Evolutionary conservation across 2,329 filamentous ascomycete genomes (phyloP), one percentile per base, ranked within the genome.

Genomic region (Periconia digitata): DNA sequence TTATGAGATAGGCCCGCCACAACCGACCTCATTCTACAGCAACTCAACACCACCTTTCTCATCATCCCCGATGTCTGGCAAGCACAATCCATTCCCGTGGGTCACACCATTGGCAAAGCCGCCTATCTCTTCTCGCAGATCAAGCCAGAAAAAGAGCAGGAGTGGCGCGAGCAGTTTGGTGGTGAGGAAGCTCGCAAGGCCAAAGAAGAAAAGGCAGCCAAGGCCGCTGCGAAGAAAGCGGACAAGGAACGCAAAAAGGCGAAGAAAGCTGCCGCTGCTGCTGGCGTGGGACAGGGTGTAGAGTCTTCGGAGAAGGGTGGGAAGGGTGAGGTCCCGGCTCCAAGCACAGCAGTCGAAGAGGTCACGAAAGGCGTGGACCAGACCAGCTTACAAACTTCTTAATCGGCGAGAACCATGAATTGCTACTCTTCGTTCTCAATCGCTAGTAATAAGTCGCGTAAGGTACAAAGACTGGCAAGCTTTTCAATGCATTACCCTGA

Each of bases 51-150:
- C 20, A 72, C 40, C 68, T 82, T 45, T 63, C 72, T 79, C 40
- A 72, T 72, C 29, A 90, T 92, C 52, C 86, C 88, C 2, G 71
- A 74, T 46, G 52, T 54, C 6, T 74, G 69, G 69, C 58, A 64
- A 49, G 62, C 69, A 5, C 60, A 55, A 64, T 72, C 52, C 56
- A 73, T 65, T 61, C 75, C 57, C 59, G 79, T 86, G 1, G 88
- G 87, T 48, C 90, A 96, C 75, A 86, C 85, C 67, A 87, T 96
- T 55, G 89, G 90, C 58, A 86, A 87, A 66, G 84, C 91, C 0
- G 82, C 84, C 55, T 86, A 90, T 77, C 79, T 96, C 24, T 96
- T 96, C 74, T 83, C 83, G n/a, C 82, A 81, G 45, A 96, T 96
- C 64, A 88, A 91, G 55, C 79, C 86, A 8, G 85, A 89, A 71